These are phyloP conservation scores for Hypoxylon sp. DNA, from an alignment of 2,329 filamentous ascomycete genomes.

Conservation along the genomic window DNA sequence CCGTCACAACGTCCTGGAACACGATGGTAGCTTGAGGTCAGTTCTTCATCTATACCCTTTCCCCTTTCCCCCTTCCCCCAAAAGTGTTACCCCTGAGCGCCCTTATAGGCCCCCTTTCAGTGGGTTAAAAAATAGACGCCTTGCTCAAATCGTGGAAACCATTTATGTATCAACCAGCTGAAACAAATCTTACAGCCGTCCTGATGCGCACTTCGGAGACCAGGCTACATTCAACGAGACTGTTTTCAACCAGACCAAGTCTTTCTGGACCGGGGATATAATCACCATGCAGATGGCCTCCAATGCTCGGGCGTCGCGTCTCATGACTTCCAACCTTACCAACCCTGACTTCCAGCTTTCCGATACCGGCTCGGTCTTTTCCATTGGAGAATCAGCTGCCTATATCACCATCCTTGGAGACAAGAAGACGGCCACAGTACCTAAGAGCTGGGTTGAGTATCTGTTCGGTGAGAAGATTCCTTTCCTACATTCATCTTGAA, in stretches of 20 bases:
- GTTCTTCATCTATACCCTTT: neutral
- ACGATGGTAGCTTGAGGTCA: constrained; percentile 37
- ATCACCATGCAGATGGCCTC: constrained; percentile 32
- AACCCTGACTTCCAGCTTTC: constrained; percentile 34
- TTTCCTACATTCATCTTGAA: neutral
- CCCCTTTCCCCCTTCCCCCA: no score
- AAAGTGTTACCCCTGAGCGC: neutral
- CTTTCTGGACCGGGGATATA: constrained; percentile 31
- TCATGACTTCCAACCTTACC: constrained; percentile 32
- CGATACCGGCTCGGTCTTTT: constrained; percentile 23
- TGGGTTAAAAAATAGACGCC: no score
- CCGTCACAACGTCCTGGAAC: constrained; percentile 35
- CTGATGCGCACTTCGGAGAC: constrained; percentile 30
- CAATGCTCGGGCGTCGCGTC: constrained; percentile 27
- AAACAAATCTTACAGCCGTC: constrained; percentile 11
- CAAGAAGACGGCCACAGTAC: constrained; percentile 18
- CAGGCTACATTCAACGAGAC: constrained; percentile 28
- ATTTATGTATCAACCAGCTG: neutral
- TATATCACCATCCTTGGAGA: constrained; percentile 30
- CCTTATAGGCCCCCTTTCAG: no score
- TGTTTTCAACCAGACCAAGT: constrained; percentile 34
- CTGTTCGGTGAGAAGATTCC: constrained; percentile 27
- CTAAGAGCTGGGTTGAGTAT: constrained; percentile 28
- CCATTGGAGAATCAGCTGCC: constrained; percentile 29
- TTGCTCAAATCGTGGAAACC: no score